Evolutionary conservation across 139 green algal species (phyloP).

Genomic region (Chlorella vulgaris): DNA sequence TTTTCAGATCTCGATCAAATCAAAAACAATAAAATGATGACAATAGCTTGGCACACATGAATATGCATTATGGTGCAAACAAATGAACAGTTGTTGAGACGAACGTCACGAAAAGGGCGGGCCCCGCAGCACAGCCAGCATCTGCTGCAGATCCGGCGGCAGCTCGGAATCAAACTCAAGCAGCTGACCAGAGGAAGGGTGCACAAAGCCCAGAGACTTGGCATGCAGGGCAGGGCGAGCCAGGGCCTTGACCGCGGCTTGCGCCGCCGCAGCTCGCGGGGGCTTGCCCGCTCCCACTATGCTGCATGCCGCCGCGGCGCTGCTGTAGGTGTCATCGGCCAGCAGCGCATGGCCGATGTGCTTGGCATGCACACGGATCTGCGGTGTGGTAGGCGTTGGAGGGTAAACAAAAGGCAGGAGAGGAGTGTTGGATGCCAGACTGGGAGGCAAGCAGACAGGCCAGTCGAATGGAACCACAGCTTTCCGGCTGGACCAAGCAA

Average conservation of each 20-base stretch:
- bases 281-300: constrained; percentile 26
- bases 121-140: constrained; percentile 24
- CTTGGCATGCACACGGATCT: constrained; percentile 91
- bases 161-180: constrained; percentile 70
- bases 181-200: constrained; percentile 64
- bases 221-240: constrained; percentile 84
- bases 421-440: no score
- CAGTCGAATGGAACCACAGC: no score
- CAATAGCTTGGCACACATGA: no score
- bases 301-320: constrained; percentile 9
- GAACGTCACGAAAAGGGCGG: not conserved
- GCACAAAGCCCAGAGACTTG: constrained; percentile 76
- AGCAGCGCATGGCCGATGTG: constrained; percentile 89
- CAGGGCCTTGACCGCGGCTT: constrained; percentile 46
- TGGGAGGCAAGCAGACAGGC: no score
- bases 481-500: no score
- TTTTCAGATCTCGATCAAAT: not conserved
- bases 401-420: not conserved
- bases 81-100: not conserved
- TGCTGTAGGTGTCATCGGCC: constrained; percentile 86
- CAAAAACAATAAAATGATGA: no score
- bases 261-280: constrained; percentile 1
- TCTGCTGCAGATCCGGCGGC: constrained; percentile 68
- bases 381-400: not conserved
- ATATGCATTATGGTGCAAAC: not conserved